Base-by-base conservation (phyloP, 805 yeast species). In the Lachancea sp. region DNA sequence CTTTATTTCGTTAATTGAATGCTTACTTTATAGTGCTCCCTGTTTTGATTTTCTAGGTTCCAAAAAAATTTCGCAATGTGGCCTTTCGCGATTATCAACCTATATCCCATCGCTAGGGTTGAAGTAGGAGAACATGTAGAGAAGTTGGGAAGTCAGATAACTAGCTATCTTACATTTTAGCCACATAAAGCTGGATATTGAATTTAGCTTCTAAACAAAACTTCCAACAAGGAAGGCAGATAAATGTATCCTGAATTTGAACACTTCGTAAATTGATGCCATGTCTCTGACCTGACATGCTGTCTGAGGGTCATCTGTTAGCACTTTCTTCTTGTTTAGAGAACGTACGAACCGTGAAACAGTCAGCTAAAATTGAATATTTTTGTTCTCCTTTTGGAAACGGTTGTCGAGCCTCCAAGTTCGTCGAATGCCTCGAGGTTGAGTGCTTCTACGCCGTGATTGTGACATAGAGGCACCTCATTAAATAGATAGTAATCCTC, bases 401-500 rank as follows among this genome's bases (percentile, higher is more conserved):
- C 37, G 9, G 54, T 52, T 30, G 51, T 55, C 23, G 45, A 37
- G n/a, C 34, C 34, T 12, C 39, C 43, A 11, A 33, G 15, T 12
- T 40, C 30, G 29, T 25, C 29, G 19, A 29, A 13, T 11, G 34
- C 34, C 15, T 45, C 50, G 32, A 36, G 40, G 20, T 47, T 31
- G 20, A 53, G 40, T 3, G 46, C 39, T 7, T 55, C 56, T 33
- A 56, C 45, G 34, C 60, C 63, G 43, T 61, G 65, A 18, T 53
- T 45, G 16, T 42, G 41, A 41, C 65, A 61, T 12, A 61, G 43
- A 8, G 63, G 56, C 13, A 54, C 43, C 22, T 50, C 49, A 20
- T 59, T 60, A 43, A 55, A 55, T 6, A 61, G 46, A 38, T 48
- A 67, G 54, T 77, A 83, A 55, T 82, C 90, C 16, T 60, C 62